Conservation (phyloP, 257 asterid genomes). For the Leonotis leonurus region DNA sequence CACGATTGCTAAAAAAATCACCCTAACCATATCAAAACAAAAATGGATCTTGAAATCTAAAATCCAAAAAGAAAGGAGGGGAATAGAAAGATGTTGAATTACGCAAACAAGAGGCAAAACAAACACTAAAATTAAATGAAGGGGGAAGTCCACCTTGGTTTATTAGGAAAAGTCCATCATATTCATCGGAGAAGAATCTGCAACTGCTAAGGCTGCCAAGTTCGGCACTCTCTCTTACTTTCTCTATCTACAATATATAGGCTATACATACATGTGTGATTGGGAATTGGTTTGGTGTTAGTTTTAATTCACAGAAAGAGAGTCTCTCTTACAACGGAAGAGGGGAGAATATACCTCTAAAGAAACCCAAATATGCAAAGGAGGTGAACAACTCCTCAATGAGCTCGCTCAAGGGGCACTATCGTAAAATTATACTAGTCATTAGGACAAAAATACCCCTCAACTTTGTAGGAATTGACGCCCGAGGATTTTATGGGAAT, state of each 20-base stretch:
- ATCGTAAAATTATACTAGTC: constrained; percentile 6
- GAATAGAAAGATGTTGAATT: neutral
- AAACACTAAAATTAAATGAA: constrained; percentile 12
- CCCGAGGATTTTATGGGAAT: constrained; percentile 7
- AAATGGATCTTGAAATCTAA: constrained; percentile 16
- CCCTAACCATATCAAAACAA: neutral
- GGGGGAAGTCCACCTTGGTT: constrained; percentile 37
- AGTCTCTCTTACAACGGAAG: neutral
- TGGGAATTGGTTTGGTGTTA: constrained; percentile 18
- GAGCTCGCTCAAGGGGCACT: constrained; percentile 32
- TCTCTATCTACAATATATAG: neutral
- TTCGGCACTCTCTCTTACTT: constrained; percentile 14
- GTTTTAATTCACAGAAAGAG: constrained; percentile 14
- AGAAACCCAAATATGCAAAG: constrained; percentile 28
- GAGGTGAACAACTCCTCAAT: neutral
- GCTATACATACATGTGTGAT: neutral
- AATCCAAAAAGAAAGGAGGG: neutral
- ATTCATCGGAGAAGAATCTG: constrained; percentile 14
- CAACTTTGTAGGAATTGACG: constrained; percentile 25
- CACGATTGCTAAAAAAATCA: constrained; percentile 15
- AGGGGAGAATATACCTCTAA: constrained; percentile 48
- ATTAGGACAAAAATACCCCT: constrained; percentile 42
- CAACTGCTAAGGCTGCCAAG: constrained; percentile 16
- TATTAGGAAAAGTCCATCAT: constrained; percentile 11
- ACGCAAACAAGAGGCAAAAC: neutral